A percentile compares a stretch with the other conserved stretches of the same genome.
Evolutionary conservation across 257 asterid genomes (phyloP).

Genomic region (Penstemon davidsonii): DNA sequence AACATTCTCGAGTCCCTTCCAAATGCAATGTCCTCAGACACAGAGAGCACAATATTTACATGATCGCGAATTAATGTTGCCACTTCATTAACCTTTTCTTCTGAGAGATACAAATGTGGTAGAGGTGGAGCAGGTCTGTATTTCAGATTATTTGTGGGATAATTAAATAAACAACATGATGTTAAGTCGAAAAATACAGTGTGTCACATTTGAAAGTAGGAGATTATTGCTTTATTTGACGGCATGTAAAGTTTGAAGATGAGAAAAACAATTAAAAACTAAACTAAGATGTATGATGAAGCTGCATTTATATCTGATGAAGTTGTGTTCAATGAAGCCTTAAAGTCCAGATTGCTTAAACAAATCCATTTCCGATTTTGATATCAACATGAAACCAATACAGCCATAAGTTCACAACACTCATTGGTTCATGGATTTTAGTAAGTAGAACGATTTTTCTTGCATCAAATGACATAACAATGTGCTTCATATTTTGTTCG

Average conservation of each 20-base stretch:
- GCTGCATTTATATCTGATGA: too few relatives aligned
- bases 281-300: not conserved
- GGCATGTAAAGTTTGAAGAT: not conserved
- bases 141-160: constrained; percentile 25
- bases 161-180: not conserved
- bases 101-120: constrained; percentile 73
- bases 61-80: constrained; percentile 43
- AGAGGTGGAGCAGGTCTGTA: constrained; percentile 83
- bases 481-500: too few relatives aligned
- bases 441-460: too few relatives aligned
- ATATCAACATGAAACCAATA: not conserved
- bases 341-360: too few relatives aligned
- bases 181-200: not conserved
- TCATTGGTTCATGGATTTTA: too few relatives aligned
- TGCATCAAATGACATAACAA: too few relatives aligned
- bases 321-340: too few relatives aligned
- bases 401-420: not conserved
- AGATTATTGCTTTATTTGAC: not conserved
- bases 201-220: not conserved
- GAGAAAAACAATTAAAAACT: not conserved
- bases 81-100: constrained; percentile 56
- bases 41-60: constrained; percentile 50
- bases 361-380: too few relatives aligned
- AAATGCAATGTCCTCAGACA: constrained; percentile 60
- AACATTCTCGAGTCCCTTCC: constrained; percentile 72